Evolutionary conservation across 148 eudicot species (phyloP).

Genomic region (Camellia granthamiana): DNA sequence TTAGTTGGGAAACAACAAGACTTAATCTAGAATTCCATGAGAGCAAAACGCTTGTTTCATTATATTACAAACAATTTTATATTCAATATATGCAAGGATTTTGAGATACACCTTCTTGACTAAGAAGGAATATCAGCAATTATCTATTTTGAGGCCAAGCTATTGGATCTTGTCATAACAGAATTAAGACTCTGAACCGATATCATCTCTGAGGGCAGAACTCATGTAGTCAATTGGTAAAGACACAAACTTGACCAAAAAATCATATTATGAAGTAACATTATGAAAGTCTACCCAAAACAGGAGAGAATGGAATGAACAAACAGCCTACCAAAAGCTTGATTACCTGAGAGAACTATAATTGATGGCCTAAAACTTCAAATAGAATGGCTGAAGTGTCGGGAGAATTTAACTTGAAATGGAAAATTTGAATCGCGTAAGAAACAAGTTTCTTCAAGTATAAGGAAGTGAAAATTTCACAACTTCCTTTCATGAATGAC

Average conservation of each 20-base stretch:
- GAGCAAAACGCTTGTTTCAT: neutral
- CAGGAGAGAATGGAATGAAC: neutral
- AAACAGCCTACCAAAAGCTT: neutral
- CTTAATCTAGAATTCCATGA: neutral
- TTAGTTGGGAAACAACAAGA: neutral
- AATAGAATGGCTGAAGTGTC: constrained; percentile 62
- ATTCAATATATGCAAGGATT: neutral
- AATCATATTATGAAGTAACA: neutral
- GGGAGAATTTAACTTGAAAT: constrained; percentile 73
- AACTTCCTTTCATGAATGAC: neutral
- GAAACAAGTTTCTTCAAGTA: neutral
- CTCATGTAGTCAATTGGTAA: no score
- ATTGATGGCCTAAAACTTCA: constrained; percentile 73
- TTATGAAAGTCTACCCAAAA: neutral
- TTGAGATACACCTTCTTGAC: neutral
- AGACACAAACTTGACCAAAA: neutral
- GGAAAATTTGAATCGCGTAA: neutral
- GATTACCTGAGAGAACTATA: constrained; percentile 83
- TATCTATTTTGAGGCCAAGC: no score
- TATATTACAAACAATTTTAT: neutral
- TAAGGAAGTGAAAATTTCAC: neutral
- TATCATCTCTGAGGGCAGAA: no score
- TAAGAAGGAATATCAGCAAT: no score
- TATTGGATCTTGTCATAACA: no score
- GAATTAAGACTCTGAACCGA: no score